A percentile compares a stretch with the other conserved stretches of the same genome.
Conservation (phyloP, 106 monocot species). For the Dendrobium catenatum region DNA sequence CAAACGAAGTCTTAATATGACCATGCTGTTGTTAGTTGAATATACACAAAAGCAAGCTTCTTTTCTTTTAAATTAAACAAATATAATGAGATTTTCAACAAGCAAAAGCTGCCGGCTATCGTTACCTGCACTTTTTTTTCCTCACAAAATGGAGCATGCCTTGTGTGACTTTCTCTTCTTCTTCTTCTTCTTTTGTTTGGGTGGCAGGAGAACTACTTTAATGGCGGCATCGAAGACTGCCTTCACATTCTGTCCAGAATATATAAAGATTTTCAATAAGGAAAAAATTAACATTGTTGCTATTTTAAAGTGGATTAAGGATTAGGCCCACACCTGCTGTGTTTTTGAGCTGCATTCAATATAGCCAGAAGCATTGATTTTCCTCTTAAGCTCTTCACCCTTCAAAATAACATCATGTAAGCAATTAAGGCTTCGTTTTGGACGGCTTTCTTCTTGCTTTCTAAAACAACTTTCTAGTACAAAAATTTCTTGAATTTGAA, state of each 20-base stretch:
- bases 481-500: no score
- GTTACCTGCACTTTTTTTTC: neutral
- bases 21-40: no score
- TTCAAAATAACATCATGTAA: neutral
- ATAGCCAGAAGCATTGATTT: constrained; percentile 31
- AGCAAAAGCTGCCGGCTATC: no score
- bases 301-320: no score
- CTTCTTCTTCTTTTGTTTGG: constrained; percentile 18
- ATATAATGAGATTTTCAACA: no score
- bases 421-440: neutral
- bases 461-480: no score
- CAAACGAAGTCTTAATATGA: no score
- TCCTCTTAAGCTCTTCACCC: constrained; percentile 35
- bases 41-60: no score
- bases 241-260: constrained; percentile 37
- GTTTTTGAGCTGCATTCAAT: constrained; percentile 47
- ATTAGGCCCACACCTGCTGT: constrained; percentile 25
- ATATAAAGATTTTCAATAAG: neutral
- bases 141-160: constrained; percentile 48
- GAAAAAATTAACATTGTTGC: neutral
- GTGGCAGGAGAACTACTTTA: constrained; percentile 57
- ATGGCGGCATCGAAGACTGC: constrained; percentile 60
- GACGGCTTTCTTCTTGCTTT: no score
- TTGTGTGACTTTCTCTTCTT: constrained; percentile 46
- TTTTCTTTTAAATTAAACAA: no score